A percentile compares a stretch with the other conserved stretches of the same genome.
Conservation (phyloP, 2,329 filamentous ascomycete species). For the Exophiala alcalophila region DNA sequence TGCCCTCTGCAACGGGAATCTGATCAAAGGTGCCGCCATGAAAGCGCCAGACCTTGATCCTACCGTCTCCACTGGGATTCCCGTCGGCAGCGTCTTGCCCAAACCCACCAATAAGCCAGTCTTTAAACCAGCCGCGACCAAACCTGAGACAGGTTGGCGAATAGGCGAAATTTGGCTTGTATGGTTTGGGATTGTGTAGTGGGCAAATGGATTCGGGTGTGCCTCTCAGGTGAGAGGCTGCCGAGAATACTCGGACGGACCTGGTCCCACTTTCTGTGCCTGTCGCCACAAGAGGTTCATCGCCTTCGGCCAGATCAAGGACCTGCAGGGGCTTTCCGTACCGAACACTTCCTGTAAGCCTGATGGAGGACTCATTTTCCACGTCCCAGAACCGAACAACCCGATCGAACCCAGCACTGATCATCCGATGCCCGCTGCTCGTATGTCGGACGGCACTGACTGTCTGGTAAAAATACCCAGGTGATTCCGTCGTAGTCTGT, state of each 20-base stretch:
- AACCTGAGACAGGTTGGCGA: constrained; percentile 48
- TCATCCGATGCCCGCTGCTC: constrained; percentile 44
- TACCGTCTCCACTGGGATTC: constrained; percentile 45
- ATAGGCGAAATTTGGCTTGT: constrained; percentile 31
- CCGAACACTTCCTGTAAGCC: constrained; percentile 38
- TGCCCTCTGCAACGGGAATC: constrained; percentile 45
- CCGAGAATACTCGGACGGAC: constrained; percentile 36
- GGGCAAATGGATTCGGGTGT: constrained; percentile 10
- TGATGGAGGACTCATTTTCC: constrained; percentile 29
- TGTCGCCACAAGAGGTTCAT: constrained; percentile 46
- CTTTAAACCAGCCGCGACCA: constrained; percentile 41
- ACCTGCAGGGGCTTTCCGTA: constrained; percentile 53
- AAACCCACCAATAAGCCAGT: constrained; percentile 56
- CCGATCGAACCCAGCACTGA: constrained; percentile 55
- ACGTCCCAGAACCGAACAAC: constrained; percentile 57
- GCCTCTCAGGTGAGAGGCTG: constrained; percentile 25
- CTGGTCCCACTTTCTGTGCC: constrained; percentile 39
- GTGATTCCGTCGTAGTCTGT: not conserved
- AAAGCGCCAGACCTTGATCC: constrained; percentile 55
- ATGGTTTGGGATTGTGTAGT: constrained; percentile 34
- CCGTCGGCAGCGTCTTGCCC: constrained; percentile 40
- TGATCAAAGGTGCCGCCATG: constrained; percentile 36
- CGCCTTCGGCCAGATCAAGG: constrained; percentile 46
- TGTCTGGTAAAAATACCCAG: constrained; percentile 52
- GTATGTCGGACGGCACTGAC: constrained; percentile 56